Conservation (phyloP, 2,329 filamentous ascomycete species). For the Rhinocladiella mackenziei region DNA sequence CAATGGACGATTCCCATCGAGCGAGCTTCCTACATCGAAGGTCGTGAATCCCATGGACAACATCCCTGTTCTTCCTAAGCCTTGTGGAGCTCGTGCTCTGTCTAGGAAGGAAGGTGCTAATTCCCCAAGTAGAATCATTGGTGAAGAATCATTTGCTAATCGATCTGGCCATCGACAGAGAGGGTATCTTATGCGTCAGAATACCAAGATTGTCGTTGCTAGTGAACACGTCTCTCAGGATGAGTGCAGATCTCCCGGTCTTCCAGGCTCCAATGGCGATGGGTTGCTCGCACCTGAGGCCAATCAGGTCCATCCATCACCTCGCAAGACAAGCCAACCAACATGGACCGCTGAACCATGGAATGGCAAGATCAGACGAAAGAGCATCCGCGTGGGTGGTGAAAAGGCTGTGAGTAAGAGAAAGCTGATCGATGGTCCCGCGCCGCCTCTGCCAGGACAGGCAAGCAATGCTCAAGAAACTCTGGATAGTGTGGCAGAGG, state of each 20-base stretch:
- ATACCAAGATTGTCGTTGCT: slow-evolving; percentile 95
- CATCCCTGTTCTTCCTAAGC: slow-evolving; percentile 23
- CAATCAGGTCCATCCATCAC: slow-evolving; percentile 46
- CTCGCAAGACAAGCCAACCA: slow-evolving; percentile 76
- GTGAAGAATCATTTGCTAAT: slow-evolving; percentile 56
- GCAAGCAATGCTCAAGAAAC: slow-evolving; percentile 68
- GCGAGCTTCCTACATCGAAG: slow-evolving; percentile 20
- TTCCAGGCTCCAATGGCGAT: slow-evolving; percentile 40
- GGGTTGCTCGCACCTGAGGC: slow-evolving; percentile 33
- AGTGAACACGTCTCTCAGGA: slow-evolving; percentile 67
- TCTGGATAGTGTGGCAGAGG: slow-evolving; percentile 65
- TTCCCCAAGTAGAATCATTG: slow-evolving; percentile 10
- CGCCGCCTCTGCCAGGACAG: slow-evolving; percentile 81
- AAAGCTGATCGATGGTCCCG: slow-evolving; percentile 60
- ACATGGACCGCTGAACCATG: slow-evolving; percentile 97
- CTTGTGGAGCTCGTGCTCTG: slow-evolving; percentile 17
- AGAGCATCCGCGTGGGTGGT: slow-evolving; percentile 57
- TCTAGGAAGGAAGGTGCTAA: slow-evolving; percentile 1
- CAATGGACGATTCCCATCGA: slow-evolving; percentile 29
- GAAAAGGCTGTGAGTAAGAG: slow-evolving; percentile 52
- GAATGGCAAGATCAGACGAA: slow-evolving; percentile 74
- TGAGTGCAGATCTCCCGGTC: slow-evolving; percentile 33
- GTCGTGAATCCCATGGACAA: slow-evolving; percentile 19
- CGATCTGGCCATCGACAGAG: slow-evolving; percentile 67
- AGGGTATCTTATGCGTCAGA: slow-evolving; percentile 97